Evolutionary conservation across 2,329 filamentous ascomycete genomes (phyloP).

Genomic region (Exophiala spinifera): DNA sequence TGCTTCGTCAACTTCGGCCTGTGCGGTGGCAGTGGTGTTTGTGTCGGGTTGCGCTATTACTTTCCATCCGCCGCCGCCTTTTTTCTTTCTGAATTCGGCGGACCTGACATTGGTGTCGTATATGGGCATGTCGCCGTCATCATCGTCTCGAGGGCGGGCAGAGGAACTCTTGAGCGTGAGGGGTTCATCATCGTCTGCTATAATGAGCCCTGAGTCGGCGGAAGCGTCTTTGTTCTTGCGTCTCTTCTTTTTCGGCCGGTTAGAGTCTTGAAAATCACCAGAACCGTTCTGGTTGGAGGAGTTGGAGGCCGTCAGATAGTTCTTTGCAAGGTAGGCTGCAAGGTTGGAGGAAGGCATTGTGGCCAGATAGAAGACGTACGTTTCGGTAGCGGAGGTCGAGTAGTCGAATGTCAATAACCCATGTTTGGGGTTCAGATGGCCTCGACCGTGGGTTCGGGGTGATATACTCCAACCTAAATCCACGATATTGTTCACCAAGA

Average conservation of each 20-base stretch:
- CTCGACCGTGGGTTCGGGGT: no score
- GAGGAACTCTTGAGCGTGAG: slow-evolving; percentile 32
- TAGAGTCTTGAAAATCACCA: slow-evolving; percentile 26
- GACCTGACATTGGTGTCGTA: slow-evolving; percentile 33
- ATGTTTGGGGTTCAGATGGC: no score
- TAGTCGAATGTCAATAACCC: neutral
- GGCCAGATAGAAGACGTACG: neutral
- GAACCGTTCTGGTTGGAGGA: slow-evolving; percentile 37
- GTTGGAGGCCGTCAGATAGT: slow-evolving; percentile 73
- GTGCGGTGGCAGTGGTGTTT: slow-evolving; percentile 53
- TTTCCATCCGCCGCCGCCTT: slow-evolving; percentile 68
- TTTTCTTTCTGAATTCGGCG: slow-evolving; percentile 65
- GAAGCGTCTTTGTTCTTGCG: slow-evolving; percentile 50
- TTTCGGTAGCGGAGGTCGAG: neutral
- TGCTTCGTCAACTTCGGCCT: slow-evolving; percentile 59
- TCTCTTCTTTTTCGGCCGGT: slow-evolving; percentile 55
- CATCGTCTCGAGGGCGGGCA: slow-evolving; percentile 3
- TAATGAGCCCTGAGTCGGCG: slow-evolving; percentile 37
- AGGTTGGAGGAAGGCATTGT: slow-evolving; percentile 56
- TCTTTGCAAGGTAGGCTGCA: slow-evolving; percentile 82
- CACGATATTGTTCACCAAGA: neutral
- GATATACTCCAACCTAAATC: neutral
- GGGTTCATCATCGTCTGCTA: slow-evolving; percentile 40
- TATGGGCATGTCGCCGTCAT: slow-evolving; percentile 30
- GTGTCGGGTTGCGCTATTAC: slow-evolving; percentile 7